These are phyloP conservation scores for Candida insectalens DNA, from an alignment of 805 yeast genomes.

Conservation along the genomic window DNA sequence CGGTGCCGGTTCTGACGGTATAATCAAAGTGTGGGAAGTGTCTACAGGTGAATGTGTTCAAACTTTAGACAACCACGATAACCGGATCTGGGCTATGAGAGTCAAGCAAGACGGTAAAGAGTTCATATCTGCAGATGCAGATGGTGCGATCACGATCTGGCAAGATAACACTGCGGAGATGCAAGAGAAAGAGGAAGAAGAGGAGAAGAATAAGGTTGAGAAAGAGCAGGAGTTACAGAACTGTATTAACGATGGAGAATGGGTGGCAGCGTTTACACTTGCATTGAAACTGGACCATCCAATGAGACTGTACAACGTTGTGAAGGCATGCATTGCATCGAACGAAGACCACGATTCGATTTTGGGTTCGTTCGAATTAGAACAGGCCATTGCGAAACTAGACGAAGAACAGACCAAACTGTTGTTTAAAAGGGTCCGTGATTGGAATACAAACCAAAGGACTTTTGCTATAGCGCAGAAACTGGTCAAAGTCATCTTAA, in stretches of 20 bases:
- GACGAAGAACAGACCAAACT: slow-evolving; percentile 47
- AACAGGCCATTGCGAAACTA: slow-evolving; percentile 48
- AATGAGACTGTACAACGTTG: slow-evolving; percentile 71
- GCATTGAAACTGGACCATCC: slow-evolving; percentile 89
- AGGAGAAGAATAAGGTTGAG: slow-evolving; percentile 53
- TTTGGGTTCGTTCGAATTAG: slow-evolving; percentile 53
- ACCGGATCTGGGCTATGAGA: slow-evolving; percentile 89
- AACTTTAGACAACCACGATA: slow-evolving; percentile 85
- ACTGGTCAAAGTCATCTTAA: slow-evolving; percentile 55
- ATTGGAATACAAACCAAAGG: slow-evolving; percentile 89
- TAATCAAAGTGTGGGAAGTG: slow-evolving; percentile 84
- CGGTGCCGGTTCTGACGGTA: slow-evolving; percentile 89
- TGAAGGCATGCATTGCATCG: slow-evolving; percentile 50
- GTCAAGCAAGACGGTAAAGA: slow-evolving; percentile 54
- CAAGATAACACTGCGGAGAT: slow-evolving; percentile 75
- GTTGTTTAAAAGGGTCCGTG: slow-evolving; percentile 70
- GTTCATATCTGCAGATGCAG: slow-evolving; percentile 87
- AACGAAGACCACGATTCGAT: slow-evolving; percentile 38
- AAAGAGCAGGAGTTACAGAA: slow-evolving; percentile 83
- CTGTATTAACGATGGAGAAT: slow-evolving; percentile 59
- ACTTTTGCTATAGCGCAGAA: slow-evolving; percentile 77
- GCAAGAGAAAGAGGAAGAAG: slow-evolving; percentile 42
- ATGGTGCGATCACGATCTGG: slow-evolving; percentile 88
- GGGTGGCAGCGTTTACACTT: slow-evolving; percentile 81
- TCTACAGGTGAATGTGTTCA: slow-evolving; percentile 65